Evolutionary conservation across 176 grass and related monocot species (phyloP).

Genomic region (Sorghum bicolor): Sorghum_bicolor_NCBIv3 NC_012872.2:14354001-14354500

Average conservation of each 20-base stretch:
- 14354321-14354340: background rate
- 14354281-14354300: slow-evolving; percentile 10
- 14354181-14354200: background rate
- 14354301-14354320: slow-evolving; percentile 9
- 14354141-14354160: background rate
- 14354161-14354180: background rate
- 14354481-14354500: slow-evolving; percentile 79
- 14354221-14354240: background rate
- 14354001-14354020: background rate
- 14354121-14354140: background rate
- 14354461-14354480: slow-evolving; percentile 86
- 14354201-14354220: background rate
- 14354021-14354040: background rate
- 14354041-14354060: background rate
- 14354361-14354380: slow-evolving; percentile 9
- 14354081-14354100: background rate
- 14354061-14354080: background rate
- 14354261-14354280: background rate
- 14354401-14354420: background rate
- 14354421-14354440: background rate
- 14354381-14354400: background rate
- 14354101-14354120: background rate
- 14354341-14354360: slow-evolving; percentile 5
- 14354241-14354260: background rate
- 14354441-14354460: background rate